These are phyloP conservation scores for Dryas integrifolia DNA, from an alignment of 331 rosid genomes.

Conservation along the genomic window DNA sequence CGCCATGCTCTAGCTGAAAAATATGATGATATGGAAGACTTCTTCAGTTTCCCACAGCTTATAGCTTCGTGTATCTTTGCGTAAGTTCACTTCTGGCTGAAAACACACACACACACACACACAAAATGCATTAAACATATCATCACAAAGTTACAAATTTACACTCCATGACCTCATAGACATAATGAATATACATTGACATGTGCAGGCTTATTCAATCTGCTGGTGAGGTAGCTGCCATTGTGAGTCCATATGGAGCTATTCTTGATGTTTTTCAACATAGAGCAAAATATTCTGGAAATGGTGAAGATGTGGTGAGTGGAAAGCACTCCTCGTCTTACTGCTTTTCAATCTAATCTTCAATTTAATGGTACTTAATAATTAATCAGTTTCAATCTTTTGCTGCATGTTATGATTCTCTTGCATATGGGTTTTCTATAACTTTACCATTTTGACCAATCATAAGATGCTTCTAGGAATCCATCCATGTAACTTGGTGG, in stretches of 20 bases:
- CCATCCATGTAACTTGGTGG: conserved; percentile 12
- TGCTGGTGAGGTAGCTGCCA: conserved; percentile 22
- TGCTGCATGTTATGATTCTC: no score
- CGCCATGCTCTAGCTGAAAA: conserved; percentile 34
- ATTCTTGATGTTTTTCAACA: conserved; percentile 16
- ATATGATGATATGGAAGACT: conserved; percentile 30
- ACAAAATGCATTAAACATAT: not conserved
- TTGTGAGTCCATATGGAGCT: conserved; percentile 30
- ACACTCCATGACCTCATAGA: no score
- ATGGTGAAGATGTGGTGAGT: conserved; percentile 18
- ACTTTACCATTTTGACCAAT: not conserved
- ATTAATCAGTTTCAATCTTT: no score
- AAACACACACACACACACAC: no score
- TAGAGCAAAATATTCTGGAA: conserved; percentile 14
- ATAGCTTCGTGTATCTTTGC: conserved; percentile 31
- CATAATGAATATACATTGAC: no score
- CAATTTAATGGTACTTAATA: no score
- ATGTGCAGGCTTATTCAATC: conserved; percentile 30
- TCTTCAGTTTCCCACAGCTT: conserved; percentile 19
- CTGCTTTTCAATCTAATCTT: not conserved
- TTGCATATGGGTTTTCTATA: no score
- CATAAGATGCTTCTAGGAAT: not conserved
- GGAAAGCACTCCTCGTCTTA: not conserved
- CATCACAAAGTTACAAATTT: no score
- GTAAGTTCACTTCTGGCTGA: conserved; percentile 12